Conservation (phyloP, 2,329 filamentous ascomycete species). For the Raffaelea arxii region DNA sequence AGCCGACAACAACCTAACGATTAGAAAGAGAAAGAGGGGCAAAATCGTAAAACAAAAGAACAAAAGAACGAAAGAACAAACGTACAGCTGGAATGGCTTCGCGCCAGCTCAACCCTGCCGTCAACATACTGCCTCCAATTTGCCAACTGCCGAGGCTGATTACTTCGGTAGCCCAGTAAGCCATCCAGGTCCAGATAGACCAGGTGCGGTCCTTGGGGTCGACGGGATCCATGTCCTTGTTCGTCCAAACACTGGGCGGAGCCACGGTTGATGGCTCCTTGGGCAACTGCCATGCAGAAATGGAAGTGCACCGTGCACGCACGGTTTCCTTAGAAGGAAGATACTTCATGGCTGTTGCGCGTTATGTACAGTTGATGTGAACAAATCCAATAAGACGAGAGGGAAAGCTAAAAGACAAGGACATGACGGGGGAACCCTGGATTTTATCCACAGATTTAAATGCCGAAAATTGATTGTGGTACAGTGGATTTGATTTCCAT, state of each 20-base stretch:
- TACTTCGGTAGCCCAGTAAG: constrained; percentile 9
- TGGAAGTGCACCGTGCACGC: background rate
- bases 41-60: too few relatives aligned
- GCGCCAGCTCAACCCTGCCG: constrained; percentile 3
- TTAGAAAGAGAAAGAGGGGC: too few relatives aligned
- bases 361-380: too few relatives aligned
- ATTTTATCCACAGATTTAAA: background rate
- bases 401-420: too few relatives aligned
- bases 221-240: constrained; percentile 10
- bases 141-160: constrained; percentile 8
- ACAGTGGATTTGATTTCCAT: too few relatives aligned
- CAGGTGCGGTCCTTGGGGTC: constrained; percentile 9
- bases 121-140: constrained; percentile 4
- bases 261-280: constrained; percentile 3
- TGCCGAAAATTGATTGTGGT: too few relatives aligned
- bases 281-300: constrained; percentile 2
- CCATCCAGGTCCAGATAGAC: constrained; percentile 9
- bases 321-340: background rate
- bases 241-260: constrained; percentile 1
- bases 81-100: constrained; percentile 11
- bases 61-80: too few relatives aligned
- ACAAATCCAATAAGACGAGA: too few relatives aligned
- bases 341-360: background rate
- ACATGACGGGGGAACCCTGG: background rate
- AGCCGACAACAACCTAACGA: constrained; percentile 44